phyloP scores from a whole-genome alignment of 2,329 filamentous ascomycete genomes.

The Xylariaceae sp. region DNA sequence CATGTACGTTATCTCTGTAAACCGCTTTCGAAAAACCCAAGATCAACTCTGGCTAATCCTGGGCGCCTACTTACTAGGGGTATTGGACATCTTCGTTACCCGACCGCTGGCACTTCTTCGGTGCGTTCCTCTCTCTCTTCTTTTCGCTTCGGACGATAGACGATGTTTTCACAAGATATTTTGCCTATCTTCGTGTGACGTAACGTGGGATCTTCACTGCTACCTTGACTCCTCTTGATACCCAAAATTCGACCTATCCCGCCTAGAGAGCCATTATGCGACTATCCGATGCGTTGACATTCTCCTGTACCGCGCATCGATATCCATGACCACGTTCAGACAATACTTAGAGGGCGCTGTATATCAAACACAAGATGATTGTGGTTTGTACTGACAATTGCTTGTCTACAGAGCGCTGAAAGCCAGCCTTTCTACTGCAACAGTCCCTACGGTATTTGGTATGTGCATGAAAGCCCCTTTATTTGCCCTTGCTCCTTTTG shows the following conservation, averaged over 20 bases:
- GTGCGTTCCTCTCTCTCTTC: slow-evolving; percentile 1
- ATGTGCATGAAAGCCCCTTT: background rate
- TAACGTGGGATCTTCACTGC: background rate
- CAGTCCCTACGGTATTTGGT: slow-evolving; percentile 65
- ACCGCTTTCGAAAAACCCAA: background rate
- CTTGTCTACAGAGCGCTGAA: slow-evolving; percentile 43
- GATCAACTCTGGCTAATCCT: background rate
- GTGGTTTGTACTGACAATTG: background rate
- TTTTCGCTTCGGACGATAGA: background rate
- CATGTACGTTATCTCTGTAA: slow-evolving; percentile 42
- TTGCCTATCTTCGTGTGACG: background rate
- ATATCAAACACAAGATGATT: background rate
- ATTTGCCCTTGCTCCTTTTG: background rate
- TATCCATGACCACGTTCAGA: background rate
- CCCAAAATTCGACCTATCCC: background rate
- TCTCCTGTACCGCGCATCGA: background rate
- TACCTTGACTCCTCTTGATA: background rate
- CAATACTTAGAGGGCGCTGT: background rate
- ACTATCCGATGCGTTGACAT: background rate
- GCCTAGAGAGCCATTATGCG: background rate
- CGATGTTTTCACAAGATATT: background rate
- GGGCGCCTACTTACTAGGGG: slow-evolving; percentile 2
- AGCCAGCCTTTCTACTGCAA: slow-evolving; percentile 78
- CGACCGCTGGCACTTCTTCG: slow-evolving; percentile 69
- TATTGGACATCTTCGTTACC: slow-evolving; percentile 66